Percentiles rank a stretch among this genome's conserved stretches.
phyloP scores from a whole-genome alignment of 1,284 basidiomycete genomes.

The Trametes sp. region DNA sequence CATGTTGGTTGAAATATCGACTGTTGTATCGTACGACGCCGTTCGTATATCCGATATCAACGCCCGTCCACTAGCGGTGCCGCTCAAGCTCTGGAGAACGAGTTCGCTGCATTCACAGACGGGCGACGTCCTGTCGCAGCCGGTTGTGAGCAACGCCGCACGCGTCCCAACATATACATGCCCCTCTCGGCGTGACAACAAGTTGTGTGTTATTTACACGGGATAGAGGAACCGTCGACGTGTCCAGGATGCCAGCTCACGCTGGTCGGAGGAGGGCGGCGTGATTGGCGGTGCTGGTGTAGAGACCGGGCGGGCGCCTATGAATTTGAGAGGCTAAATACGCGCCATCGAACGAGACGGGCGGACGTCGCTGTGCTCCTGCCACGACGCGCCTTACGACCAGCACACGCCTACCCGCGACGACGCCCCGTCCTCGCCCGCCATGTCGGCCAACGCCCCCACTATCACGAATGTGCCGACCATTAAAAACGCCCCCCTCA shows the following conservation, averaged over 20 bases:
- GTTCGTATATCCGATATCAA: neutral
- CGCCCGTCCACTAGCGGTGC: neutral
- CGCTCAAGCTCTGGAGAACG: neutral
- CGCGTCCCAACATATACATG: too few species aligned
- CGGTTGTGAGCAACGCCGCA: too few species aligned
- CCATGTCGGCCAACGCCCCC: constrained; percentile 59
- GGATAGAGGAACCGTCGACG: neutral
- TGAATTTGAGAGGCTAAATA: constrained; percentile 9
- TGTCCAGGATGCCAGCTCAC: neutral
- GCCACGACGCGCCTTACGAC: constrained; percentile 7
- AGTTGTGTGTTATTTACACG: too few species aligned
- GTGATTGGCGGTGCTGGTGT: constrained; percentile 1
- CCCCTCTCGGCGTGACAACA: too few species aligned
- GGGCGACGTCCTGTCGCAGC: too few species aligned
- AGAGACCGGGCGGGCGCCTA: neutral
- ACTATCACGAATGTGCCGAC: constrained; percentile 67
- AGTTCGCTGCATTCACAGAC: neutral
- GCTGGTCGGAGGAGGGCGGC: neutral
- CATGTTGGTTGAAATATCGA: neutral
- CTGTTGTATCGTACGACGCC: neutral
- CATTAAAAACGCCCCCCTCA: constrained; percentile 85
- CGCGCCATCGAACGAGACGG: neutral
- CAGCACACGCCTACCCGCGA: neutral
- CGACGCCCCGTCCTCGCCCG: constrained; percentile 3
- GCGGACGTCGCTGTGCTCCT: constrained; percentile 1